A percentile compares a stretch with the other conserved stretches of the same genome.
phyloP scores from a whole-genome alignment of 2,329 filamentous ascomycete species.

The Colletotrichum destructivum region DNA sequence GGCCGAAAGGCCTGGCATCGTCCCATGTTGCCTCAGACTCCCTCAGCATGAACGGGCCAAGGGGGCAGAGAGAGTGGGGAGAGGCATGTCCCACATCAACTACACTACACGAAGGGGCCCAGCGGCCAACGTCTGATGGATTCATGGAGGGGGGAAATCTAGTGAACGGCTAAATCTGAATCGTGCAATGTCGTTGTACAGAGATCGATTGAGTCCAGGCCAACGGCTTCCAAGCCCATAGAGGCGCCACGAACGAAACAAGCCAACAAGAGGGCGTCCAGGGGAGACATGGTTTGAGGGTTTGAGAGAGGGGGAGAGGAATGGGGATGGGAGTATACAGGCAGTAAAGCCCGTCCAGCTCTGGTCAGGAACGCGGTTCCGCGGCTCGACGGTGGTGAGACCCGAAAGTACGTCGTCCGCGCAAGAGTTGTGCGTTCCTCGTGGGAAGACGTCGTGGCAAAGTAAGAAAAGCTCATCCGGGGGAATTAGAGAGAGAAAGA shows the following conservation, averaged over 20 bases:
- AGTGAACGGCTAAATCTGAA: constrained; percentile 13
- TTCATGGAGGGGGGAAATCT: not conserved
- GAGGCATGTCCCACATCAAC: not conserved
- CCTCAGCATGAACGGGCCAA: constrained; percentile 15
- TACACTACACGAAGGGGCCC: constrained; percentile 6
- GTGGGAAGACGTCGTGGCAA: constrained; percentile 34
- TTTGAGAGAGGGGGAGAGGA: not conserved
- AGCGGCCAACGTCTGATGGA: constrained; percentile 8
- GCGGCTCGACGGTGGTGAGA: constrained; percentile 29
- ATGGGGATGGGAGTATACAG: not conserved
- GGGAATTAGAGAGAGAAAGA: constrained; percentile 9
- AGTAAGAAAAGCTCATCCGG: not conserved
- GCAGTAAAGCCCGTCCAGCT: constrained; percentile 14
- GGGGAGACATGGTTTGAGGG: not conserved
- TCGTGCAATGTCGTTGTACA: constrained; percentile 21
- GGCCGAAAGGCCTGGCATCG: constrained; percentile 5
- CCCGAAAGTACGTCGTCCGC: constrained; percentile 24
- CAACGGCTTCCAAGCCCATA: constrained; percentile 2
- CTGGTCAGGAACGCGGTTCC: constrained; percentile 35
- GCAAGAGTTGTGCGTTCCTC: constrained; percentile 38
- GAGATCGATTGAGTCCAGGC: constrained; percentile 30
- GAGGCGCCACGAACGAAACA: constrained; percentile 1
- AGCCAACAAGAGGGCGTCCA: constrained; percentile 2
- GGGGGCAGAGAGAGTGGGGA: not conserved
- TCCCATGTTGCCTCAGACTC: not conserved